Percentiles rank a stretch among this genome's conserved stretches.
phyloP scores from a whole-genome alignment of 495 filamentous ascomycete genomes.

The Lentithecium fluviatile region DNA sequence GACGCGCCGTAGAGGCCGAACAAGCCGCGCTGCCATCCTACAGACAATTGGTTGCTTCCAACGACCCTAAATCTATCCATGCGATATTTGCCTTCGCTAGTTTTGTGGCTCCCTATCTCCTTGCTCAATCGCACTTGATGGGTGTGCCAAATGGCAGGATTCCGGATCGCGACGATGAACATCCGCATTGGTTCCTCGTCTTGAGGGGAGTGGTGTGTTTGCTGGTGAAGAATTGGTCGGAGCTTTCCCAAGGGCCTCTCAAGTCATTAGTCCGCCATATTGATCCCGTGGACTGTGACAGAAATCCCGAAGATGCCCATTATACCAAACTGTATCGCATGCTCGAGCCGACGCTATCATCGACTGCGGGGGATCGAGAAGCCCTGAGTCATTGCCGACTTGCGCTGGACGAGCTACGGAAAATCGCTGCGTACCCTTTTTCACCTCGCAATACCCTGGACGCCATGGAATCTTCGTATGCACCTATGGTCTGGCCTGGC shows the following conservation, averaged over 20 bases:
- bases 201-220: neutral
- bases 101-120: neutral
- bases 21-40: neutral
- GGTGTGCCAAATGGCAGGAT: neutral
- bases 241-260: neutral
- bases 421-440: neutral
- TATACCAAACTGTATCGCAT: neutral
- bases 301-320: neutral
- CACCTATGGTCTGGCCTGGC: neutral
- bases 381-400: neutral
- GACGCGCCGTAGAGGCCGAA: neutral
- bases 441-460: neutral
- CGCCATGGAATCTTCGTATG: too few relatives aligned
- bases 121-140: neutral
- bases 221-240: neutral
- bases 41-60: neutral
- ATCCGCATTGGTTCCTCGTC: neutral
- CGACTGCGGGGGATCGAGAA: neutral
- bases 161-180: neutral
- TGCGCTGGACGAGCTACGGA: neutral
- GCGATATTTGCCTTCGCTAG: neutral
- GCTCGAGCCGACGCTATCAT: neutral
- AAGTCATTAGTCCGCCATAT: neutral
- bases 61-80: neutral
- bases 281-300: neutral